Evolutionary conservation across 2,329 filamentous ascomycete genomes (phyloP).

Genomic region (Nothomitra cinnamomea): DNA sequence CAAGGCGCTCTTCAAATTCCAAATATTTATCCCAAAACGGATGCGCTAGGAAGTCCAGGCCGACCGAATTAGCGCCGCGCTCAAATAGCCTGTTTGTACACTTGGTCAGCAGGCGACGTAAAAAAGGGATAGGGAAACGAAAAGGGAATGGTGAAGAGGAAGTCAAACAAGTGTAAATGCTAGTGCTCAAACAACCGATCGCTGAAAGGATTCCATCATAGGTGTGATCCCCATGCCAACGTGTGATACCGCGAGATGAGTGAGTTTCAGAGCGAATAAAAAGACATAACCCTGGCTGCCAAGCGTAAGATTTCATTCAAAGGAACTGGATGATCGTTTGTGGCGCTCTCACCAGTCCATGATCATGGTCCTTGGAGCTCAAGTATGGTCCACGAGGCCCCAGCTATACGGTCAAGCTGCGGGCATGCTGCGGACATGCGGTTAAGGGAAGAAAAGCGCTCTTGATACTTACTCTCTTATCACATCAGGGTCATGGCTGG

Average conservation of each 20-base stretch:
- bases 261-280: constrained; percentile 16
- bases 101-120: constrained; percentile 22
- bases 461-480: constrained; percentile 97
- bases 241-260: constrained; percentile 3
- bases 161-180: constrained; percentile 24
- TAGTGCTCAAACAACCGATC: constrained; percentile 5
- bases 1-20: constrained; percentile 85
- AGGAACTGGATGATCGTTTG: constrained; percentile 39
- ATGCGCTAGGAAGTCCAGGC: constrained; percentile 83
- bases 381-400: background rate
- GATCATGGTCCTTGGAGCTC: constrained; percentile 9
- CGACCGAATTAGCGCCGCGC: constrained; percentile 67
- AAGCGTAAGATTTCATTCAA: constrained; percentile 48
- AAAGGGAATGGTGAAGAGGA: constrained; percentile 17
- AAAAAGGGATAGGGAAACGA: constrained; percentile 14
- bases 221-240: background rate
- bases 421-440: background rate
- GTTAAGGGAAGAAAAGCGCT: constrained; percentile 38
- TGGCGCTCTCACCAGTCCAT: constrained; percentile 51
- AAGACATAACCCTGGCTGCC: constrained; percentile 32
- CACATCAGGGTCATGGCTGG: constrained; percentile 80
- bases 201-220: background rate
- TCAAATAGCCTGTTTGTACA: constrained; percentile 60
- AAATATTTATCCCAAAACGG: constrained; percentile 99
- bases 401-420: background rate